phyloP scores from a whole-genome alignment of 768 basidiomycete genomes.

The Punctularia strigosozonata region DNA sequence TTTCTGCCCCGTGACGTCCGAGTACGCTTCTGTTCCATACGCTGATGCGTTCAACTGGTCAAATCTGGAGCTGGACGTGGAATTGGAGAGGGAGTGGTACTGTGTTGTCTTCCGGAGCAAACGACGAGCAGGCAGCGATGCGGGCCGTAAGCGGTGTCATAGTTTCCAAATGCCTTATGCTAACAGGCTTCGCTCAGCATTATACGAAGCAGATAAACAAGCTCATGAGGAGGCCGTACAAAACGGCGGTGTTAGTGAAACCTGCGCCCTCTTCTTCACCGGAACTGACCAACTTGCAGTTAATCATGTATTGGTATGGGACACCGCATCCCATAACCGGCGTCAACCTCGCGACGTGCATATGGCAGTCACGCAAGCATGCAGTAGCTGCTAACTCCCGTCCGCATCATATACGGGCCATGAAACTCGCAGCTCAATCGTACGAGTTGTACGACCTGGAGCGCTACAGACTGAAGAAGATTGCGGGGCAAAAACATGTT shows the following conservation, averaged over 20 bases:
- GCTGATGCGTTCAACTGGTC: slow-evolving; percentile 82
- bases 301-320: slow-evolving; percentile 94
- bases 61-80: slow-evolving; percentile 50
- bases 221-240: slow-evolving; percentile 91
- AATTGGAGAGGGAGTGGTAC: slow-evolving; percentile 83
- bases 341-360: slow-evolving; percentile 88
- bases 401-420: slow-evolving; percentile 74
- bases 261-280: not conserved
- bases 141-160: slow-evolving; percentile 34
- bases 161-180: not conserved
- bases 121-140: slow-evolving; percentile 60
- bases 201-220: slow-evolving; percentile 77
- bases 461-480: slow-evolving; percentile 63
- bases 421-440: slow-evolving; percentile 62
- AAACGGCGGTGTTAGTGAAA: slow-evolving; percentile 63
- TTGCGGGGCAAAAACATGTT: slow-evolving; percentile 42
- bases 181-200: slow-evolving; percentile 27
- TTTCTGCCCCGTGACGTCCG: slow-evolving; percentile 46
- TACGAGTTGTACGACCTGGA: slow-evolving; percentile 77
- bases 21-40: slow-evolving; percentile 61
- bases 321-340: slow-evolving; percentile 64
- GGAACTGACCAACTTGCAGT: slow-evolving; percentile 21
- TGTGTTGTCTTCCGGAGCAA: slow-evolving; percentile 82
- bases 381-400: slow-evolving; percentile 71
- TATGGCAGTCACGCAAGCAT: slow-evolving; percentile 85